Base-by-base conservation (phyloP, 768 basidiomycete genomes). In the Lactifluus subvellereus region DNA sequence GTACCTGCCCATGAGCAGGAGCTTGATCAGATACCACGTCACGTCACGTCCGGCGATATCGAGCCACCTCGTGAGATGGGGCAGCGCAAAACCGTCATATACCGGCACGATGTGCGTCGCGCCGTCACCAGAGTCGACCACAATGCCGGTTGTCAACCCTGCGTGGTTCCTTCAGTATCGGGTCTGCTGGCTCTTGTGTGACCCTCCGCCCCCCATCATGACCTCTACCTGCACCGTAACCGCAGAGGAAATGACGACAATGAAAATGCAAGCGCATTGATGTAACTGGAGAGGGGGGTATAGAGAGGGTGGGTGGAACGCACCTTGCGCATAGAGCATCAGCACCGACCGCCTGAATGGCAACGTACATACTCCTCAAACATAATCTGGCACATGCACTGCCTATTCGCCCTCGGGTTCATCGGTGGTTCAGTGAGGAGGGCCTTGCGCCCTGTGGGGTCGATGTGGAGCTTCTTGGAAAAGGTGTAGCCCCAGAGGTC, bases 1-100 rank as follows among this genome's bases (percentile, higher is more conserved):
- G 74, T 99, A 98, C n/a, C 97, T 96, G n/a, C 96, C 87, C 95
- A 98, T 98, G 69, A 98, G 84, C 37, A 99, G 80, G n/a, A 99
- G 82, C 77, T 98, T 99, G 84, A 99, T 99, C 75, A 99, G 80
- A 76, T 99, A 99, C 69, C 94, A 86, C 51, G 97, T 99, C 51
- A 99, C 97, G 73, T 99, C 97, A 67, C 97, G 86, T 22, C 97
- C 97, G 59, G 97, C 97, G 69, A 99, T 98, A 72, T 99, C 97
- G 63, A 99, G 80, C 66, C 97, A 88, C 43, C 89, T 84, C 2
- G 94, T 98, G 50, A 98, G 80, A 74, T 98, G 97, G 1, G 96
- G 96, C 55, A 99, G 84, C 2, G 96, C 87, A 72, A 88, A 98
- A 33, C 97, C 97, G 61, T 98, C 94, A 73, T 96, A 99, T 1